Conservation (phyloP, 2,329 filamentous ascomycete genomes). For the Hymenoscyphus albidus region DNA sequence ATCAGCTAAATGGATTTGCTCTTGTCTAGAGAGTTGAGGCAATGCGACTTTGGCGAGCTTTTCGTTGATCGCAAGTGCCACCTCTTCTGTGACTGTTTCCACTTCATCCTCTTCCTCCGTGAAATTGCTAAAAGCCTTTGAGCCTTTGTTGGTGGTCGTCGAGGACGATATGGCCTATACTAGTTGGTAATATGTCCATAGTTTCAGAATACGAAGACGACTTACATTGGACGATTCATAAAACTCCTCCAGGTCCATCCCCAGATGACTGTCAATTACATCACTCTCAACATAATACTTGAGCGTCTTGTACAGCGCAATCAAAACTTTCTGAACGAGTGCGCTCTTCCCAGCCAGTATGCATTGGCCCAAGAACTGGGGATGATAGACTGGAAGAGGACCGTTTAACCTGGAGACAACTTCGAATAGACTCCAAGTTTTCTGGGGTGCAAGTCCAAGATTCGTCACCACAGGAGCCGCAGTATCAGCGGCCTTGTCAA, state of each 20-base stretch:
- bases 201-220: not conserved
- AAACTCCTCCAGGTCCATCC: slow-evolving; percentile 58
- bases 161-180: slow-evolving; percentile 21
- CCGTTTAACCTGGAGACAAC: slow-evolving; percentile 81
- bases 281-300: slow-evolving; percentile 85
- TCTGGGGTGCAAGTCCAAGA: slow-evolving; percentile 28
- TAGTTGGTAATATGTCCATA: not conserved
- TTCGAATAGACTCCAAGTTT: slow-evolving; percentile 64
- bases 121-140: slow-evolving; percentile 46
- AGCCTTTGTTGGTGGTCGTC: slow-evolving; percentile 21
- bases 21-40: slow-evolving; percentile 75
- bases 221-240: slow-evolving; percentile 40
- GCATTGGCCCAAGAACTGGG: slow-evolving; percentile 83
- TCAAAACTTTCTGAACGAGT: slow-evolving; percentile 68
- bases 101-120: slow-evolving; percentile 52
- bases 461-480: slow-evolving; percentile 35
- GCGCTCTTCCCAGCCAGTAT: slow-evolving; percentile 73
- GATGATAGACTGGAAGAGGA: slow-evolving; percentile 85
- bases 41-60: slow-evolving; percentile 71
- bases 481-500: slow-evolving; percentile 69
- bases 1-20: slow-evolving; percentile 81
- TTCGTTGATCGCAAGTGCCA: slow-evolving; percentile 68
- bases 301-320: slow-evolving; percentile 68
- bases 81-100: slow-evolving; percentile 65
- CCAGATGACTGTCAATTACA: slow-evolving; percentile 71